phyloP scores from a whole-genome alignment of 352 stramenopile species.

The Globisporangium takayamanum region DNA sequence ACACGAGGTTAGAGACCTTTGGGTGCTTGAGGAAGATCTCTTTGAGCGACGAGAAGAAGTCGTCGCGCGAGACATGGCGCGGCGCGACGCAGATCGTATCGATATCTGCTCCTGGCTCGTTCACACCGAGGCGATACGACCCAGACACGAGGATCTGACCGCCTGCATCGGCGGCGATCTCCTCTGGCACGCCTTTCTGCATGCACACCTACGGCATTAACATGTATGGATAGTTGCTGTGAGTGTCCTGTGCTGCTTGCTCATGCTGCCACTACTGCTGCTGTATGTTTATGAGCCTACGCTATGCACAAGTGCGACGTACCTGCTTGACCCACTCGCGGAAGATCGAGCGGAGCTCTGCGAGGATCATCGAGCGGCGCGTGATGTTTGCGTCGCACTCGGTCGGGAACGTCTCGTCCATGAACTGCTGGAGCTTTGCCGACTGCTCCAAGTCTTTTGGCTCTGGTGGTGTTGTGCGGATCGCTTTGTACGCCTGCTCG shows the following conservation, averaged over 20 bases:
- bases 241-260: not conserved
- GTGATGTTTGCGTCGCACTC: slow-evolving; percentile 79
- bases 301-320: not conserved
- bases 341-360: slow-evolving; percentile 79
- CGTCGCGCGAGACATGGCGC: slow-evolving; percentile 91
- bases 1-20: slow-evolving; percentile 87
- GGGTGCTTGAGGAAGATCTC: slow-evolving; percentile 90
- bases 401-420: slow-evolving; percentile 75
- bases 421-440: slow-evolving; percentile 71
- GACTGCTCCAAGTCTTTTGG: slow-evolving; percentile 82
- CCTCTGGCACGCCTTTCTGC: slow-evolving; percentile 76
- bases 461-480: slow-evolving; percentile 79
- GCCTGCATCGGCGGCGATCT: slow-evolving; percentile 78
- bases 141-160: slow-evolving; percentile 88
- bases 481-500: slow-evolving; percentile 87
- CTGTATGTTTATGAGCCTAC: not conserved
- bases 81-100: slow-evolving; percentile 97
- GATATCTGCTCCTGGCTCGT: slow-evolving; percentile 96
- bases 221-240: slow-evolving; percentile 1
- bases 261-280: too few relatives aligned
- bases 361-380: slow-evolving; percentile 77
- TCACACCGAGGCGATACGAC: slow-evolving; percentile 95
- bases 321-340: slow-evolving; percentile 79
- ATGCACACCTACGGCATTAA: slow-evolving; percentile 44
- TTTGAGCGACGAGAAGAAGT: slow-evolving; percentile 95